These are phyloP conservation scores for Trichoderma erinaceum DNA, from an alignment of 495 filamentous ascomycete species.

Conservation along the genomic window DNA sequence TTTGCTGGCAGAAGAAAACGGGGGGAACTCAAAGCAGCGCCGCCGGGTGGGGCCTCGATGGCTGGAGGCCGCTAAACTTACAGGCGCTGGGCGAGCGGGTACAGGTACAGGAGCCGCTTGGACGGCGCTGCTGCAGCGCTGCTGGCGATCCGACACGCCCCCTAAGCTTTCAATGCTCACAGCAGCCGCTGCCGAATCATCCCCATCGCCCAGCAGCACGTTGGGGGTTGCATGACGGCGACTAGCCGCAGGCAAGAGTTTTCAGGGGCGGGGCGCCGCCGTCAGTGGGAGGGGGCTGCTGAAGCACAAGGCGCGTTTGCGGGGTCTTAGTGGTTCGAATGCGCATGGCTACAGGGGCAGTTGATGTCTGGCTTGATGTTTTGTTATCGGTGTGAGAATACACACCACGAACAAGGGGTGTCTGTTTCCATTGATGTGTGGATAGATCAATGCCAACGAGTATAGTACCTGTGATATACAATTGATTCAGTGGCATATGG, in stretches of 20 bases:
- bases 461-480: too few species aligned
- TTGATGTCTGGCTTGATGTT: background rate
- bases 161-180: too few species aligned
- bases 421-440: too few species aligned
- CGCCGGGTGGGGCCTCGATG: background rate
- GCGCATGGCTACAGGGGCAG: background rate
- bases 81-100: too few species aligned
- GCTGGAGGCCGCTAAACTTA: too few species aligned
- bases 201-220: conserved; percentile 10
- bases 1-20: background rate
- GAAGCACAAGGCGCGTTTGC: conserved; percentile 14
- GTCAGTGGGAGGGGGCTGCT: conserved; percentile 8
- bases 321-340: conserved; percentile 15
- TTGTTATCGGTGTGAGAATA: background rate
- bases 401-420: too few species aligned
- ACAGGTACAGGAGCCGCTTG: background rate
- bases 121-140: background rate
- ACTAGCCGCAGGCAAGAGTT: background rate
- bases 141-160: background rate
- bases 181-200: background rate
- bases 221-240: conserved; percentile 7
- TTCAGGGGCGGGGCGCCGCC: conserved; percentile 5
- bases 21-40: background rate
- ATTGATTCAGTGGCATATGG: too few species aligned
- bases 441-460: too few species aligned